Conservation (phyloP, 1,284 basidiomycete species). For the Pyrrhoderma lamaoense region DNA sequence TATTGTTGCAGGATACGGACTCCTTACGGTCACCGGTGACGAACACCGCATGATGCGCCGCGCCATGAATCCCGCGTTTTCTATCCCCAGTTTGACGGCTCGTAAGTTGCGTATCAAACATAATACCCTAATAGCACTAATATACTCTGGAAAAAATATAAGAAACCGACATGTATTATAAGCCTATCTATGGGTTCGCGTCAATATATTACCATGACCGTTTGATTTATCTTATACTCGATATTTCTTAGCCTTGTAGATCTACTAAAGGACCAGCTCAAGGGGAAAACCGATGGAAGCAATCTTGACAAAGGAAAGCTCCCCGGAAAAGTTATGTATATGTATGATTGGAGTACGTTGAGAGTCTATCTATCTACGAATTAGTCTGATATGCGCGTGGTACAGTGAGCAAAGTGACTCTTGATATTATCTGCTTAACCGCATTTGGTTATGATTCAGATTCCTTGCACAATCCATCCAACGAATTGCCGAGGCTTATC, state of each 20-base stretch:
- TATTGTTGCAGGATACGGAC: constrained; percentile 37
- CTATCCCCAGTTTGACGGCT: constrained; percentile 36
- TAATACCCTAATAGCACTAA: too few species aligned
- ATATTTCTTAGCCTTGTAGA: constrained; percentile 30
- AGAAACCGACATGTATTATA: constrained; percentile 46
- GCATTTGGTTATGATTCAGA: constrained; percentile 43
- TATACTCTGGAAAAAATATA: too few species aligned
- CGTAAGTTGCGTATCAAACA: constrained; percentile 35
- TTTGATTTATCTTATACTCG: too few species aligned
- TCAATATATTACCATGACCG: neutral
- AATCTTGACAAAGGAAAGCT: neutral
- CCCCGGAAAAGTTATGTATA: constrained; percentile 27
- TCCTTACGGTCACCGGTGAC: constrained; percentile 40
- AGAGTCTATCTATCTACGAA: neutral
- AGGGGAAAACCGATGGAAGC: constrained; percentile 16
- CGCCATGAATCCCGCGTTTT: constrained; percentile 45
- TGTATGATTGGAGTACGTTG: constrained; percentile 43
- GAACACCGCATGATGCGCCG: constrained; percentile 43
- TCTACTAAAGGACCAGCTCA: constrained; percentile 31
- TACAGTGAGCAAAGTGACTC: constrained; percentile 42
- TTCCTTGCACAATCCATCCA: constrained; percentile 39
- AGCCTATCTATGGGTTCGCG: constrained; percentile 36
- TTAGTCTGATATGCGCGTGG: neutral
- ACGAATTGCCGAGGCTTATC: constrained; percentile 41
- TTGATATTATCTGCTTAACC: constrained; percentile 44